phyloP scores from a whole-genome alignment of 2,329 filamentous ascomycete genomes.

The Didymella exigua region DNA sequence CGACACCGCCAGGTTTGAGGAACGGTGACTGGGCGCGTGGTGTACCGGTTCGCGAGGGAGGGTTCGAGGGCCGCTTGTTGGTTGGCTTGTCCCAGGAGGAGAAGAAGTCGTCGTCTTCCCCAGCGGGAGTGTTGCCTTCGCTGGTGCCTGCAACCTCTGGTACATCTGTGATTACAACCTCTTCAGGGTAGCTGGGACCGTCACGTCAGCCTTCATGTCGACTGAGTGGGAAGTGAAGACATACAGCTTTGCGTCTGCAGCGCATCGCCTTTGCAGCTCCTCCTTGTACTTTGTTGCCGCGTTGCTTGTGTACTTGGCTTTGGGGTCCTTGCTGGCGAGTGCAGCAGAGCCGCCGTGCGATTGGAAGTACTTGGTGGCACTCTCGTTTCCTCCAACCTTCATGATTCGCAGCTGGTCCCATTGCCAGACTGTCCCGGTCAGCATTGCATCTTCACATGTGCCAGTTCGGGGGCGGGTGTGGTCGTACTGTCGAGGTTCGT shows the following conservation, averaged over 20 bases:
- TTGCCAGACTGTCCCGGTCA: conserved; percentile 71
- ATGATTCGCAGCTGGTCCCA: conserved; percentile 97
- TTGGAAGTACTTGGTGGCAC: conserved; percentile 97
- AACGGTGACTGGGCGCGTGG: conserved; percentile 88
- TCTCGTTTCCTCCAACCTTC: conserved; percentile 99
- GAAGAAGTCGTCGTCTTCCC: conserved; percentile 95
- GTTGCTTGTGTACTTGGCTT: conserved; percentile 93
- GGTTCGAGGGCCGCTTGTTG: conserved; percentile 94
- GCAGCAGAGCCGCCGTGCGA: conserved; percentile 93
- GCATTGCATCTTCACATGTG: conserved; percentile 56
- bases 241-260: conserved; percentile 82
- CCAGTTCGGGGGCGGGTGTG: not conserved
- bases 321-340: conserved; percentile 92
- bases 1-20: conserved; percentile 69
- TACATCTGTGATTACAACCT: conserved; percentile 83
- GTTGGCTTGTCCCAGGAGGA: conserved; percentile 98
- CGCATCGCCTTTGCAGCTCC: conserved; percentile 84
- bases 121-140: conserved; percentile 77
- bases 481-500: conserved; percentile 95
- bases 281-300: conserved; percentile 98
- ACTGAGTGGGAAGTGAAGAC: conserved; percentile 39
- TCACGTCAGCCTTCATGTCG: conserved; percentile 27
- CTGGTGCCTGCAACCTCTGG: conserved; percentile 58
- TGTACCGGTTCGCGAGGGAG: conserved; percentile 85
- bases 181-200: conserved; percentile 71